Conservation (phyloP, 768 basidiomycete species). For the Rhodotorula babjevae region DNA sequence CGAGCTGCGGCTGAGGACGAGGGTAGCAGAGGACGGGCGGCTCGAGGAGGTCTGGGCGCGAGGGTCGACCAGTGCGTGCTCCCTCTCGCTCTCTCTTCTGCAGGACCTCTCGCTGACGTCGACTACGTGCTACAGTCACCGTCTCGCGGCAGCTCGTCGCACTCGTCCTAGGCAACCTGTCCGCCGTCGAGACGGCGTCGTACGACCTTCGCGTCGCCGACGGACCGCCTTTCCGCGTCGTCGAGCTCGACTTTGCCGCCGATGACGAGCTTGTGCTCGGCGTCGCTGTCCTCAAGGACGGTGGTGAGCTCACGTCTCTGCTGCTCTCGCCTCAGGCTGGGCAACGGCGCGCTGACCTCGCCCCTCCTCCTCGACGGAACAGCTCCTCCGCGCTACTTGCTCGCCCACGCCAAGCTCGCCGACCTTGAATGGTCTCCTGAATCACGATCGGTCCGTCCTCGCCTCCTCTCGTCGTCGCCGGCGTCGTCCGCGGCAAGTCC, state of each 20-base stretch:
- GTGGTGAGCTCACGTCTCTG: not conserved
- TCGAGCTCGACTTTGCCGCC: slow-evolving; percentile 6
- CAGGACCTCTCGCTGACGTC: too few relatives aligned
- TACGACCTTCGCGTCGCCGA: not conserved
- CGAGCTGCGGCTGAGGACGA: too few relatives aligned
- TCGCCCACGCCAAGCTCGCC: too few relatives aligned
- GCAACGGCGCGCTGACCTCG: not conserved
- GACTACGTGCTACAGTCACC: not conserved
- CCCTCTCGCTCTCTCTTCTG: not conserved
- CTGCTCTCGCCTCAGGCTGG: too few relatives aligned
- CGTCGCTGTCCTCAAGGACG: not conserved
- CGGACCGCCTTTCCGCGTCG: not conserved
- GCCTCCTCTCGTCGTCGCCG: not conserved
- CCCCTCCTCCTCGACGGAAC: too few relatives aligned
- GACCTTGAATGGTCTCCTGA: too few relatives aligned
- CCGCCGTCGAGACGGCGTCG: not conserved
- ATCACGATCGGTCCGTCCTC: too few relatives aligned
- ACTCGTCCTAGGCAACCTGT: not conserved
- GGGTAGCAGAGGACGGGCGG: not conserved
- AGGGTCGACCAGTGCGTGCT: not conserved
- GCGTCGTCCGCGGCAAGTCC: not conserved
- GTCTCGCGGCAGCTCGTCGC: not conserved
- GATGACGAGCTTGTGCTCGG: not conserved
- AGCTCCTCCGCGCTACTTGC: too few relatives aligned
- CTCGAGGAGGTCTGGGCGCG: not conserved